phyloP scores from a whole-genome alignment of 2,329 filamentous ascomycete species.

The Aaosphaeria pasadenensis region DNA sequence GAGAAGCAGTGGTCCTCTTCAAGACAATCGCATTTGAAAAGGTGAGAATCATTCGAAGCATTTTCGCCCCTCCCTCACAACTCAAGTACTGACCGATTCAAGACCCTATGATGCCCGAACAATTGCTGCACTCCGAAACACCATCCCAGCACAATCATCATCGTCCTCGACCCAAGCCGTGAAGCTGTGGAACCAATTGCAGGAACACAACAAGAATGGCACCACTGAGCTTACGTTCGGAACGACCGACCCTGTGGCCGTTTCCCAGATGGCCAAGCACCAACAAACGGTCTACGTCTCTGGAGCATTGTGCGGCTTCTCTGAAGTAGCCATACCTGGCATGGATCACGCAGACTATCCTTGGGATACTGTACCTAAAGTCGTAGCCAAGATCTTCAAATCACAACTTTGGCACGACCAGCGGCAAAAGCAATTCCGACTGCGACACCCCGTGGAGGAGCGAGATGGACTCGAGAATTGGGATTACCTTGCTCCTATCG shows the following conservation, averaged over 20 bases:
- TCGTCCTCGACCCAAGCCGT: constrained; percentile 30
- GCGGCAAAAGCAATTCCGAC: constrained; percentile 38
- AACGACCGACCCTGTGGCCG: constrained; percentile 35
- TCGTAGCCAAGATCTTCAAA: constrained; percentile 41
- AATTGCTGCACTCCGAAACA: constrained; percentile 33
- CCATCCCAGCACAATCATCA: constrained; percentile 21
- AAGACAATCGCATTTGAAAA: constrained; percentile 11
- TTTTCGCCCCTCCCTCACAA: too few relatives aligned
- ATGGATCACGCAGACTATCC: constrained; percentile 45
- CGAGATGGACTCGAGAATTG: constrained; percentile 34
- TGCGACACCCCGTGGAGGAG: constrained; percentile 27
- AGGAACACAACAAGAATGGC: constrained; percentile 31
- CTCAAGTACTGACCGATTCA: not conserved
- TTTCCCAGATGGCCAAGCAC: constrained; percentile 39
- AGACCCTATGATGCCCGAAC: constrained; percentile 33
- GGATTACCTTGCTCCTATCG: constrained; percentile 41
- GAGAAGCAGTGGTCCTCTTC: constrained; percentile 33
- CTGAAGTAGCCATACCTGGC: constrained; percentile 36
- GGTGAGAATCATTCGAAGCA: constrained; percentile 1
- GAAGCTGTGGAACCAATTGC: constrained; percentile 39
- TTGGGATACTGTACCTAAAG: constrained; percentile 42
- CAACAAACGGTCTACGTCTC: constrained; percentile 42
- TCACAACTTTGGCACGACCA: constrained; percentile 42
- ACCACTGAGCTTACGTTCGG: constrained; percentile 40
- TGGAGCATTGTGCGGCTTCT: constrained; percentile 40